phyloP scores from a whole-genome alignment of 345 rosid genomes.

The Sonneratia caseolaris region DNA sequence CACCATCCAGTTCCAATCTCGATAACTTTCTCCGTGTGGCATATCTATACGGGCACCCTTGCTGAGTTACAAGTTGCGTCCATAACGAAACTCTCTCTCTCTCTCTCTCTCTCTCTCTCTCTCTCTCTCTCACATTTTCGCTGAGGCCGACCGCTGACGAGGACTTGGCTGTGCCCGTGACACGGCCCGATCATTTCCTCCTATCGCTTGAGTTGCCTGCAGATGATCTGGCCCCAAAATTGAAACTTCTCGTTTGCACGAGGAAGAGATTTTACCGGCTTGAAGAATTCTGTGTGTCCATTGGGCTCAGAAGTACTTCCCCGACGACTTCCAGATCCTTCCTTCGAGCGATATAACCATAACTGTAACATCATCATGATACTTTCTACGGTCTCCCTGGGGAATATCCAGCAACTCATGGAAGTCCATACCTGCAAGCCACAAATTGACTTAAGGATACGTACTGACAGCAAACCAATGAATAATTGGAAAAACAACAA shows the following conservation, averaged over 20 bases:
- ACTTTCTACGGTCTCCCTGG: conserved; percentile 92
- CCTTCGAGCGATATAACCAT: conserved; percentile 95
- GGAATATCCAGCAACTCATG: conserved; percentile 91
- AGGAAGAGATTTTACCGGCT: background rate
- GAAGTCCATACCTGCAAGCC: conserved; percentile 64
- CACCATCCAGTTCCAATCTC: too few relatives aligned
- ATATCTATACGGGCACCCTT: too few relatives aligned
- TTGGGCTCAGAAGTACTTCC: conserved; percentile 59
- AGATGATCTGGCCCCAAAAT: conserved; percentile 6
- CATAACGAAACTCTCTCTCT: too few relatives aligned
- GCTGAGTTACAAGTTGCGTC: too few relatives aligned
- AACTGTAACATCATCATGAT: conserved; percentile 95
- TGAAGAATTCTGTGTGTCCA: background rate
- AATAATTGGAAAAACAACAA: too few relatives aligned
- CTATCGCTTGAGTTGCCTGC: background rate
- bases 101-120: too few relatives aligned
- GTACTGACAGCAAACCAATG: background rate
- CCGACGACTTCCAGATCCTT: conserved; percentile 98
- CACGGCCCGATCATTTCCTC: too few relatives aligned
- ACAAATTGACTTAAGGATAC: background rate
- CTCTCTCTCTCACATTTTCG: too few relatives aligned
- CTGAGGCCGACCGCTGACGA: too few relatives aligned
- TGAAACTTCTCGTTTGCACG: background rate
- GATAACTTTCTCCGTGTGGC: too few relatives aligned
- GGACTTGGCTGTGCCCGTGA: too few relatives aligned